These are phyloP conservation scores for Solanum sejunctum DNA, from an alignment of 257 asterid species.

Conservation along the genomic window DNA sequence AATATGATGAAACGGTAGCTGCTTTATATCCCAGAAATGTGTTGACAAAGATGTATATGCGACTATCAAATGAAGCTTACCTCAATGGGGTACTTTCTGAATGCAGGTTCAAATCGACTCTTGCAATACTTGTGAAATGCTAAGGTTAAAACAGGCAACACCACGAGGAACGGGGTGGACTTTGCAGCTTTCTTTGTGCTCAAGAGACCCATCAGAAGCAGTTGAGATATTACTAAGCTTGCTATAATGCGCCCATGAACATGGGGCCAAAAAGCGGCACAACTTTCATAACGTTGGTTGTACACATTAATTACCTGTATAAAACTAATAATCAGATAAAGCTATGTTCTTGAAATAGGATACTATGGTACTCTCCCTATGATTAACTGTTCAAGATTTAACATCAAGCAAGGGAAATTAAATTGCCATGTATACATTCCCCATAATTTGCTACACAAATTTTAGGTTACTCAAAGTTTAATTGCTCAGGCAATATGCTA, in stretches of 20 bases:
- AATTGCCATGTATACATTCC: not conserved
- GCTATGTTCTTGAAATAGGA: not conserved
- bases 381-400: not conserved
- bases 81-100: conserved; percentile 87
- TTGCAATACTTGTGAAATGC: conserved; percentile 86
- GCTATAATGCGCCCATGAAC: conserved; percentile 86
- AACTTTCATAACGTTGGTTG: conserved; percentile 79
- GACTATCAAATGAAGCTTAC: conserved; percentile 17
- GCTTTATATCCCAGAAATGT: not conserved
- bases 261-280: conserved; percentile 97
- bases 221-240: conserved; percentile 77
- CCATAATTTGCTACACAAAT: not conserved
- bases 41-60: not conserved
- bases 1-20: not conserved
- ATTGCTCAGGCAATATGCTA: not conserved
- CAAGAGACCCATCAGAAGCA: conserved; percentile 71
- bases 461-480: not conserved
- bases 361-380: not conserved
- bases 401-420: not conserved
- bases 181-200: conserved; percentile 81
- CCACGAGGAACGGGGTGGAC: conserved; percentile 80
- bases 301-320: conserved; percentile 85
- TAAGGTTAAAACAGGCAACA: conserved; percentile 60
- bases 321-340: not conserved
- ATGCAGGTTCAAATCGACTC: conserved; percentile 92